phyloP scores from a whole-genome alignment of 2,329 filamentous ascomycete genomes.

The Aureobasidium lini region DNA sequence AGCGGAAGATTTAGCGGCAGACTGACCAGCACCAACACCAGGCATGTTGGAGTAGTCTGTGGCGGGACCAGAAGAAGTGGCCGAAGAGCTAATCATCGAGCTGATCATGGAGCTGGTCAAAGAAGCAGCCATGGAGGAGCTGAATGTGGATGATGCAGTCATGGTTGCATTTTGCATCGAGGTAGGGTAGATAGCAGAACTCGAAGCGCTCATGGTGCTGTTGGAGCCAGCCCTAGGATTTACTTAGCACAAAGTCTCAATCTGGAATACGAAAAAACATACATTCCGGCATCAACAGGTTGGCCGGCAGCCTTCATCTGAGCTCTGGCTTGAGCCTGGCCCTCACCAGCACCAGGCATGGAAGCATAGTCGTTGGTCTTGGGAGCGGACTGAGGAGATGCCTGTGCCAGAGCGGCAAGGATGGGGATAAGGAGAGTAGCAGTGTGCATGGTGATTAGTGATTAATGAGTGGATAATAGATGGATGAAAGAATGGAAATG shows the following conservation, averaged over 20 bases:
- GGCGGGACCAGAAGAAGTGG: background rate
- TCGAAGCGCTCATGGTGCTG: background rate
- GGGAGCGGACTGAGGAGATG: background rate
- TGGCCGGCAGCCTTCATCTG: background rate
- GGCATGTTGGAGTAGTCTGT: background rate
- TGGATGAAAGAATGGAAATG: background rate
- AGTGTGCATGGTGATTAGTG: background rate
- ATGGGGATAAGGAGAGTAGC: conserved; percentile 1
- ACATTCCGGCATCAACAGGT: background rate
- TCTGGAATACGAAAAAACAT: background rate
- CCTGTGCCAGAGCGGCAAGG: conserved; percentile 11
- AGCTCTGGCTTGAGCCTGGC: background rate
- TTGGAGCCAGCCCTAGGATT: background rate
- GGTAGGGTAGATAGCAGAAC: background rate
- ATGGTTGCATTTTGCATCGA: background rate
- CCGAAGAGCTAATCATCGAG: background rate
- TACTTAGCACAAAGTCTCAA: too few relatives aligned
- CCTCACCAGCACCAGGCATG: background rate
- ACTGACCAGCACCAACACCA: too few relatives aligned
- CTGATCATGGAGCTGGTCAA: background rate
- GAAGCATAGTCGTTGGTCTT: background rate
- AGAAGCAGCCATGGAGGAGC: background rate
- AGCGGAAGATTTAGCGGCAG: too few relatives aligned
- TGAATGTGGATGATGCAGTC: background rate
- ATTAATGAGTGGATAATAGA: background rate